Evolutionary conservation across 805 yeast genomes (phyloP).

Genomic region (Wickerhamiella hasegawae): DNA sequence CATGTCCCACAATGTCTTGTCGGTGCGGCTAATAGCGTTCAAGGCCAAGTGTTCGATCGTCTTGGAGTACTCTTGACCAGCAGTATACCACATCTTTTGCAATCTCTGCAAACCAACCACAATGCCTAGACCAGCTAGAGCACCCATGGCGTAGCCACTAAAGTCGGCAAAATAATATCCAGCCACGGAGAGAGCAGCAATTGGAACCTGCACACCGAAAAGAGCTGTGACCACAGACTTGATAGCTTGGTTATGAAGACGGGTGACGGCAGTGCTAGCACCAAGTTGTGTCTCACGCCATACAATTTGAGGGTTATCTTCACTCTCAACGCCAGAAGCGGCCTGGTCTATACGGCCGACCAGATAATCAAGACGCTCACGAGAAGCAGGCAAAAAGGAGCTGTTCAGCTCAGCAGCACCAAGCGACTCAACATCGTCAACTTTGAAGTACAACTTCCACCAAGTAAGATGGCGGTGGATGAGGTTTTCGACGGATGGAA

Average conservation of each 20-base stretch:
- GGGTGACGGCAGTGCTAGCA: slow-evolving; percentile 5
- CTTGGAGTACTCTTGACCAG: slow-evolving; percentile 13
- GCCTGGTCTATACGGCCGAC: slow-evolving; percentile 19
- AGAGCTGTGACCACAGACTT: slow-evolving; percentile 16
- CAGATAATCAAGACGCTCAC: slow-evolving; percentile 17
- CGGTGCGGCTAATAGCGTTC: slow-evolving; percentile 16
- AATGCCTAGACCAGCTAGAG: slow-evolving; percentile 22
- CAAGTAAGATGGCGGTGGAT: slow-evolving; percentile 17
- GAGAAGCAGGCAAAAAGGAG: slow-evolving; percentile 18
- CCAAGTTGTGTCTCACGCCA: slow-evolving; percentile 1
- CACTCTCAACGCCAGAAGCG: slow-evolving; percentile 1
- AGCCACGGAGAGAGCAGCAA: slow-evolving; percentile 16
- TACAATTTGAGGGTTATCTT: slow-evolving; percentile 1
- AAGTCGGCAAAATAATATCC: slow-evolving; percentile 20
- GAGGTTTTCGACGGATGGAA: slow-evolving; percentile 14
- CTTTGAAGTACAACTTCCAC: slow-evolving; percentile 23
- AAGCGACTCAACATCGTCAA: slow-evolving; percentile 23
- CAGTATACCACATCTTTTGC: slow-evolving; percentile 21
- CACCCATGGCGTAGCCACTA: slow-evolving; percentile 21
- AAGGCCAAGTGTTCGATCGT: slow-evolving; percentile 15
- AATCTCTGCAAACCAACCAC: slow-evolving; percentile 23
- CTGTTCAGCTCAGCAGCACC: slow-evolving; percentile 9
- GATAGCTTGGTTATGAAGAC: slow-evolving; percentile 19
- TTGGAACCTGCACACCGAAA: slow-evolving; percentile 23
- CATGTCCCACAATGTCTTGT: slow-evolving; percentile 17